Conservation (phyloP, 2,329 filamentous ascomycete genomes). For the Talaromyces verruculosus region DNA sequence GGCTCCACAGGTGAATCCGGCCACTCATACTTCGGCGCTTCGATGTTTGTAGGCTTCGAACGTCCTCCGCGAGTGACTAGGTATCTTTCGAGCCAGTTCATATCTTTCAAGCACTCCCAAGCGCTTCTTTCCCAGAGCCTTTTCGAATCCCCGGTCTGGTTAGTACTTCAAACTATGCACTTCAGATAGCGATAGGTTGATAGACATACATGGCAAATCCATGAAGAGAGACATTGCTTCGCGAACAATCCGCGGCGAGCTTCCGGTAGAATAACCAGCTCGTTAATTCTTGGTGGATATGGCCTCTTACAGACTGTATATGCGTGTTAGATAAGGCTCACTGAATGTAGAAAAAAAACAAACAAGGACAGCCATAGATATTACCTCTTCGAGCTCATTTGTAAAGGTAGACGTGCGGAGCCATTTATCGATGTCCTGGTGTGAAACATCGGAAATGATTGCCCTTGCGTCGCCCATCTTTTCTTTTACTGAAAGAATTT, state of each 20-base stretch:
- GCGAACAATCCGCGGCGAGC: conserved; percentile 26
- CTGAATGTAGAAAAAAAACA: not conserved
- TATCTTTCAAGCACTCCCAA: conserved; percentile 26
- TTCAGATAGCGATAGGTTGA: not conserved
- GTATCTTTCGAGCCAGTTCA: conserved; percentile 29
- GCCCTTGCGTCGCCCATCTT: not conserved
- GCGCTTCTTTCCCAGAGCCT: conserved; percentile 28
- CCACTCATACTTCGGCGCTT: conserved; percentile 25
- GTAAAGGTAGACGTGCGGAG: conserved; percentile 21
- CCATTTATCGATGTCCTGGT: conserved; percentile 23
- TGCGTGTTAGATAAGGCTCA: not conserved
- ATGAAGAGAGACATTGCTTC: conserved; percentile 27
- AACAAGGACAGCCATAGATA: not conserved
- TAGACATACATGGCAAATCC: conserved; percentile 27
- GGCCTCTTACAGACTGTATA: conserved; percentile 27
- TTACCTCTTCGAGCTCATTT: conserved; percentile 25
- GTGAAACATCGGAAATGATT: conserved; percentile 23
- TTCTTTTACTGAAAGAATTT: not conserved
- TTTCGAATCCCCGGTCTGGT: not conserved
- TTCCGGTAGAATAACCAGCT: conserved; percentile 30
- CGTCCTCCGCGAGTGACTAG: conserved; percentile 28
- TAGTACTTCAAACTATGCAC: not conserved
- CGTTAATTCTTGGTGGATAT: conserved; percentile 27
- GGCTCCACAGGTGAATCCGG: conserved; percentile 28
- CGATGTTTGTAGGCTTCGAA: conserved; percentile 27